Conservation (phyloP, 352 stramenopile genomes). For the Pythium phragmitis region DNA sequence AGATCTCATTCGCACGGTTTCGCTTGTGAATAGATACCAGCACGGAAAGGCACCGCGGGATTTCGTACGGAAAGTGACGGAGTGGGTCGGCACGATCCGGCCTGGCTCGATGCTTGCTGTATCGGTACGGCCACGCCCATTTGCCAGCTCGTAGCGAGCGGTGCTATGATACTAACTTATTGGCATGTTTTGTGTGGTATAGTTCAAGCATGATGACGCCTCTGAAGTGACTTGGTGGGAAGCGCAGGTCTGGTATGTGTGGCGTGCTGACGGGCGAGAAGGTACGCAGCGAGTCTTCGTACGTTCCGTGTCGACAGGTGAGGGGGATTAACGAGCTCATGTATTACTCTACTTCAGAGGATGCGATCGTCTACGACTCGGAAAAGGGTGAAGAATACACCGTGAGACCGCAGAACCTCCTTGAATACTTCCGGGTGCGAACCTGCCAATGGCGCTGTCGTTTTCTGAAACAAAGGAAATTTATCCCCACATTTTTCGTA, state of each 20-base stretch:
- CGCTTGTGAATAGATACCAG: slow-evolving; percentile 36
- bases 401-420: not conserved
- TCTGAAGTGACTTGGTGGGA: slow-evolving; percentile 75
- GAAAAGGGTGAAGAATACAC: slow-evolving; percentile 4
- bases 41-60: slow-evolving; percentile 38
- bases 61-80: slow-evolving; percentile 56
- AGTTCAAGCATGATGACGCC: slow-evolving; percentile 76
- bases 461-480: not conserved
- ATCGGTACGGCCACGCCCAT: slow-evolving; percentile 32
- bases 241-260: slow-evolving; percentile 83
- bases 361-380: slow-evolving; percentile 16
- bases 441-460: not conserved
- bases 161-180: slow-evolving; percentile 19
- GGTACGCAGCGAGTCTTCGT: slow-evolving; percentile 26
- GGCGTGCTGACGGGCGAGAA: slow-evolving; percentile 59
- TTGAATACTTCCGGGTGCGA: slow-evolving; percentile 10
- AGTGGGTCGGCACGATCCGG: slow-evolving; percentile 53
- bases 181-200: not conserved
- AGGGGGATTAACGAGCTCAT: no score
- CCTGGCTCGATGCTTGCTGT: slow-evolving; percentile 60
- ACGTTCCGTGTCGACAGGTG: not conserved
- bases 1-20: slow-evolving; percentile 9
- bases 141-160: not conserved
- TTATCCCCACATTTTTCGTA: not conserved
- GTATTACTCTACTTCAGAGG: slow-evolving; percentile 6